These are phyloP conservation scores for Yamadazyma epiphylla DNA, from an alignment of 1,139 yeast genomes.

Conservation along the genomic window DNA sequence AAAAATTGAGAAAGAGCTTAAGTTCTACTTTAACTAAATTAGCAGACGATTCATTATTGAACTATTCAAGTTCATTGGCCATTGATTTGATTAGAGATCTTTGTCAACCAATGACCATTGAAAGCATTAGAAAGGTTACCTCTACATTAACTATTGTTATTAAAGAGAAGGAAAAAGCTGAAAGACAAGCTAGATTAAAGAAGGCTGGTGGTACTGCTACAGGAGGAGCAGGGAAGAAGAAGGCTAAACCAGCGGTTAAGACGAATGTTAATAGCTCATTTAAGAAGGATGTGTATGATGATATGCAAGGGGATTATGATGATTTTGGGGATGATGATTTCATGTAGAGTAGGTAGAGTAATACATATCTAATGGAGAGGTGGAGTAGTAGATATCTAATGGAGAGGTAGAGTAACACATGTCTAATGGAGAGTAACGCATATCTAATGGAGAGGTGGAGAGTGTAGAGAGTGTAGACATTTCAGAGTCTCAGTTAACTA, in stretches of 20 bases:
- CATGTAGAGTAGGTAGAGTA: conserved; percentile 73
- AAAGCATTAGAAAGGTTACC: conserved; percentile 78
- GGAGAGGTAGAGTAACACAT: too few relatives aligned
- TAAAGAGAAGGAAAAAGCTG: conserved; percentile 85
- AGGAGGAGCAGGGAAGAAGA: conserved; percentile 94
- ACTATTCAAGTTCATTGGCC: conserved; percentile 73
- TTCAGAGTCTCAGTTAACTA: too few relatives aligned
- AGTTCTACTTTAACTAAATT: conserved; percentile 63
- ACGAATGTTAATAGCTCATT: conserved; percentile 70
- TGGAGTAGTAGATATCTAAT: conserved; percentile 1
- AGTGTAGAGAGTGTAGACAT: too few relatives aligned
- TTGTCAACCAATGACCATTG: conserved; percentile 75
- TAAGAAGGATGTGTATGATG: conserved; percentile 71
- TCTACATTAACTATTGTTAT: conserved; percentile 79
- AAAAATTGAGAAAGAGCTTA: conserved; percentile 76
- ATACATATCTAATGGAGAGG: too few relatives aligned
- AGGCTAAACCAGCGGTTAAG: conserved; percentile 73
- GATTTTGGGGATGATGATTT: conserved; percentile 79
- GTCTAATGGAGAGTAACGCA: too few relatives aligned
- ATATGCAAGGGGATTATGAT: conserved; percentile 45
- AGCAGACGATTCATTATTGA: conserved; percentile 57
- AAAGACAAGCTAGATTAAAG: conserved; percentile 77
- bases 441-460: too few relatives aligned
- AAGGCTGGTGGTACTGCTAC: conserved; percentile 83
- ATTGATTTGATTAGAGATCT: conserved; percentile 84